Conservation (phyloP, 345 rosid genomes). For the Hibiscus syriacus region DNA sequence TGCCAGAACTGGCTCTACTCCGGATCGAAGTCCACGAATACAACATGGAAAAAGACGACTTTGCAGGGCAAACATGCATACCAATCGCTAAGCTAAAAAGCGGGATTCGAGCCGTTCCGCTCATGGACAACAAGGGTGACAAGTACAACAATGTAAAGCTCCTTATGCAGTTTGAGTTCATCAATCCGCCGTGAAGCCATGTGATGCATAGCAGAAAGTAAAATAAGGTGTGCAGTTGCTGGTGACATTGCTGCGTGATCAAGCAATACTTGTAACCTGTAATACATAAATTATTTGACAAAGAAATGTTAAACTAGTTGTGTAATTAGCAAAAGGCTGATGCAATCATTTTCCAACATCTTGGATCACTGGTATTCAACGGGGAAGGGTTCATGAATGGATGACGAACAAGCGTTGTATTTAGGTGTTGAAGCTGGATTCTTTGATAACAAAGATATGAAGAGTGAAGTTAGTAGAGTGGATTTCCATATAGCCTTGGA, state of each 20-base stretch:
- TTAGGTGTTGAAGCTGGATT: no score
- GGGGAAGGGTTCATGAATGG: no score
- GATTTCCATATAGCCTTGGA: no score
- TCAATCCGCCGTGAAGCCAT: neutral
- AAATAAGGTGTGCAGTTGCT: neutral
- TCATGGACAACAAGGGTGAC: conserved; percentile 40
- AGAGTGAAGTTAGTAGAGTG: no score
- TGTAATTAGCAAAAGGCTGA: neutral
- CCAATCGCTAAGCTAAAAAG: conserved; percentile 44
- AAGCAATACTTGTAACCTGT: neutral
- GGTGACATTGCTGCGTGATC: no score
- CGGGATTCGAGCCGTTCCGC: conserved; percentile 64
- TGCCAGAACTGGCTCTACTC: neutral
- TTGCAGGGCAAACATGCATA: neutral
- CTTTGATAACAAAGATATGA: no score
- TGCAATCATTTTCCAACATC: no score
- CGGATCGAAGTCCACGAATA: neutral
- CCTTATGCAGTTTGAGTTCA: conserved; percentile 54
- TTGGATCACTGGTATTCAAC: no score
- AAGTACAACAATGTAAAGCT: conserved; percentile 66
- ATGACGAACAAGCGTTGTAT: no score
- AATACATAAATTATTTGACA: neutral
- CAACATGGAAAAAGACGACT: neutral
- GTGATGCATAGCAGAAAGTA: neutral
- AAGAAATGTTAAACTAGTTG: neutral